Percentiles rank a stretch among this genome's conserved stretches.
phyloP scores from a whole-genome alignment of 805 yeast genomes.

The Kuraishia cidri region DNA sequence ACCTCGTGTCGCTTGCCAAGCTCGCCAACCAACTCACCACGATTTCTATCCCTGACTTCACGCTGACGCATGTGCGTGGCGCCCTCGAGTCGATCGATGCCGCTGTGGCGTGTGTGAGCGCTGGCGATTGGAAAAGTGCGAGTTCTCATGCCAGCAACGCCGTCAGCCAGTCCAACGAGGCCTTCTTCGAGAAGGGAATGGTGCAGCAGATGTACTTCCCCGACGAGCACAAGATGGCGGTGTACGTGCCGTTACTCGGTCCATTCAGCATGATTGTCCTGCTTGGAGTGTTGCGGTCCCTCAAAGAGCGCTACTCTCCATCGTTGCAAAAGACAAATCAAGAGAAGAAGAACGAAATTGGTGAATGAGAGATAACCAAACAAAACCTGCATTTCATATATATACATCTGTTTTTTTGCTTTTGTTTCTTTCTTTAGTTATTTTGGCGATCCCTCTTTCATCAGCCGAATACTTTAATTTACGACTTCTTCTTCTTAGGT shows the following conservation, averaged over 20 bases:
- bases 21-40: conserved; percentile 61
- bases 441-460: no score
- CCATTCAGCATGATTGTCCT: conserved; percentile 65
- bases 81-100: conserved; percentile 34
- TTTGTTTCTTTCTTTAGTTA: no score
- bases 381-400: no score
- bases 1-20: conserved; percentile 63
- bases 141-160: conserved; percentile 41
- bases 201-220: conserved; percentile 93
- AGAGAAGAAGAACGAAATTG: no score
- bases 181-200: conserved; percentile 93
- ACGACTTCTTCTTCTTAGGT: conserved; percentile 33
- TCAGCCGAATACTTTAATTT: no score
- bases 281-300: conserved; percentile 38
- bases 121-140: conserved; percentile 26
- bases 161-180: conserved; percentile 51
- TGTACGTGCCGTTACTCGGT: conserved; percentile 83
- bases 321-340: no score
- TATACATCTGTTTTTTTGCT: no score
- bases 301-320: no score
- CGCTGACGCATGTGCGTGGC: conserved; percentile 43
- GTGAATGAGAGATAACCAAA: no score
- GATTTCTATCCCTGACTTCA: conserved; percentile 77
- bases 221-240: conserved; percentile 91
- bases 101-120: conserved; percentile 22